phyloP scores from a whole-genome alignment of 139 green algal genomes.

The Asterochloris erici region DNA sequence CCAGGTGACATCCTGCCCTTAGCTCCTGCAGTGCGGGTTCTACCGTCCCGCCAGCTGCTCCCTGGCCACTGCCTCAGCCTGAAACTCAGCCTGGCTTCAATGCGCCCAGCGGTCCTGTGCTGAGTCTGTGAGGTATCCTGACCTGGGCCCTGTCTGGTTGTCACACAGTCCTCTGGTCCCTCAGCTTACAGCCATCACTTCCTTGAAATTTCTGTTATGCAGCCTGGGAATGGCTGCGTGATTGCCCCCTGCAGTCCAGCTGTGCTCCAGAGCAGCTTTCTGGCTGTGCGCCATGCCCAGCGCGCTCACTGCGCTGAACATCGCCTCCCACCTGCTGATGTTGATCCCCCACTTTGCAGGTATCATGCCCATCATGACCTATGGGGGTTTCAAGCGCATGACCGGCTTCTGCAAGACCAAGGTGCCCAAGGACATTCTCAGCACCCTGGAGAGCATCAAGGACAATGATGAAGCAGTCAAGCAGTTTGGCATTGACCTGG shows the following conservation, averaged over 20 bases:
- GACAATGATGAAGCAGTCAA: constrained; percentile 92
- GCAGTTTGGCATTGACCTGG: constrained; percentile 86
- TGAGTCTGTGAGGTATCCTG: background rate
- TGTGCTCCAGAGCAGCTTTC: too few species aligned
- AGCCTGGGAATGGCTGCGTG: too few species aligned
- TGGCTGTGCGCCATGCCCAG: too few species aligned
- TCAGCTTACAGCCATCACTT: too few species aligned
- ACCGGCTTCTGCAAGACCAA: constrained; percentile 96
- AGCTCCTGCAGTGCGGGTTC: background rate
- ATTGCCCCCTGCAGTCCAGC: too few species aligned
- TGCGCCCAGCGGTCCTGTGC: too few species aligned
- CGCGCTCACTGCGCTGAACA: too few species aligned
- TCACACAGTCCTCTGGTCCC: too few species aligned
- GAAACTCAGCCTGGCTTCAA: background rate
- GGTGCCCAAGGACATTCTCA: constrained; percentile 73
- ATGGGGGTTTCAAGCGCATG: constrained; percentile 98
- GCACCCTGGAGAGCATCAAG: constrained; percentile 87
- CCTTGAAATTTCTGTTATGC: too few species aligned
- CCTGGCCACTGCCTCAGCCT: background rate
- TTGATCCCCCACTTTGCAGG: constrained; percentile 34
- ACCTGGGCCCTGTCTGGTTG: background rate
- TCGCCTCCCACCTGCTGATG: background rate
- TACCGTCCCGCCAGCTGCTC: background rate
- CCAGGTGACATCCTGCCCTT: constrained; percentile 44
- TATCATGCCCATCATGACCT: constrained; percentile 98